These are phyloP conservation scores for Phlyctochytrium arcticum DNA, from an alignment of 192 early-diverging fungal species.

Conservation along the genomic window DNA sequence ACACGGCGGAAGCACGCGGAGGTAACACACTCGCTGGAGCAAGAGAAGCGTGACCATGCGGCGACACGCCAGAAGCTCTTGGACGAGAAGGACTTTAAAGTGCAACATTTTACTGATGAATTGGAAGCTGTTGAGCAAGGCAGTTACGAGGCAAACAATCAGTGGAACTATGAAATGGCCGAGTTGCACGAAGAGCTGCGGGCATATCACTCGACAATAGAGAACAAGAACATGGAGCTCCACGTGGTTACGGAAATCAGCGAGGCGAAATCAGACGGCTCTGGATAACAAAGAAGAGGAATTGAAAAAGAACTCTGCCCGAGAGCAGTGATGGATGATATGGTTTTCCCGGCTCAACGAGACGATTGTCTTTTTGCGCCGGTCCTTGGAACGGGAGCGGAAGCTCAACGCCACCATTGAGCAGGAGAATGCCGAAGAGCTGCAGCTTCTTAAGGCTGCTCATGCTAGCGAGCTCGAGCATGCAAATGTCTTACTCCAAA, in stretches of 20 bases:
- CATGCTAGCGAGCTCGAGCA: too few species aligned
- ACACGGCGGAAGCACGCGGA: too few species aligned
- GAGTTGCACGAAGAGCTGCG: slow-evolving; percentile 22
- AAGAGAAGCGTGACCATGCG: slow-evolving; percentile 1
- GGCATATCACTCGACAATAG: background rate
- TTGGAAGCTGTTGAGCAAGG: slow-evolving; percentile 25
- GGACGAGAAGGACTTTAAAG: slow-evolving; percentile 12
- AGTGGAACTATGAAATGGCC: slow-evolving; percentile 20
- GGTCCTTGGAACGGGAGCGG: too few species aligned
- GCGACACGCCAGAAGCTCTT: background rate
- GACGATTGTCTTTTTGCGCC: too few species aligned
- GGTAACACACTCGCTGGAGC: background rate
- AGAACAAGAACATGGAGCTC: slow-evolving; percentile 8
- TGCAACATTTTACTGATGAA: slow-evolving; percentile 25
- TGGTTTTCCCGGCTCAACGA: too few species aligned
- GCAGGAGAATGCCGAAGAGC: too few species aligned
- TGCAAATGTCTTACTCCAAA: too few species aligned
- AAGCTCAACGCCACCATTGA: too few species aligned
- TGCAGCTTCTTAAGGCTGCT: too few species aligned
- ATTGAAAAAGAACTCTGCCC: background rate
- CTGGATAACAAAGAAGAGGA: background rate
- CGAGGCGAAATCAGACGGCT: background rate
- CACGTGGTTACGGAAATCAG: slow-evolving; percentile 17
- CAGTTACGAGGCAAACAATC: slow-evolving; percentile 14
- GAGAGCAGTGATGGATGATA: too few species aligned